Percentiles rank a stretch among this genome's conserved stretches.
Evolutionary conservation across 495 filamentous ascomycete genomes (phyloP).

Genomic region (Tuber magnatum): DNA sequence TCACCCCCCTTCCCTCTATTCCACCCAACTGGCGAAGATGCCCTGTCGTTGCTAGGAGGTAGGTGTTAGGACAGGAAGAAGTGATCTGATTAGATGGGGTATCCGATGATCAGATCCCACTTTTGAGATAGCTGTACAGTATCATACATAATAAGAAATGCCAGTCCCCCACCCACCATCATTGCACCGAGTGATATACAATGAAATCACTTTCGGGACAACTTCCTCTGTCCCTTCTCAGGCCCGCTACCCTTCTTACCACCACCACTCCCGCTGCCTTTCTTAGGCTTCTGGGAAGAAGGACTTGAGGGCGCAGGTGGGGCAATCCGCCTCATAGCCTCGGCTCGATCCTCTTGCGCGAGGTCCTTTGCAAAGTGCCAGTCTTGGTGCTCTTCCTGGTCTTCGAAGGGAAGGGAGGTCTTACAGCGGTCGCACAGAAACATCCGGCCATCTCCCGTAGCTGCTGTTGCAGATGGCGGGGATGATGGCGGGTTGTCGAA

Average conservation of each 20-base stretch:
- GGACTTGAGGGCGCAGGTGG: slow-evolving; percentile 26
- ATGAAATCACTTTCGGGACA: slow-evolving; percentile 56
- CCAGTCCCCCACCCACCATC: not conserved
- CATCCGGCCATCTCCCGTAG: not conserved
- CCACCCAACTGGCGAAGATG: no score
- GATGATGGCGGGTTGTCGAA: slow-evolving; percentile 34
- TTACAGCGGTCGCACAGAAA: slow-evolving; percentile 51
- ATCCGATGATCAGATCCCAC: no score
- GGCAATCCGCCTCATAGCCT: slow-evolving; percentile 15
- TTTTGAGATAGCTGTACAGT: no score
- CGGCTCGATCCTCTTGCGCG: slow-evolving; percentile 43
- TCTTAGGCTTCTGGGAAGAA: slow-evolving; percentile 40
- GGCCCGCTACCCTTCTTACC: slow-evolving; percentile 40
- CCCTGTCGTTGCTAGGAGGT: no score
- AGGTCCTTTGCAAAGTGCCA: slow-evolving; percentile 94
- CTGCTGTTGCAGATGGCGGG: slow-evolving; percentile 1
- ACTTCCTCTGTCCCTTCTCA: slow-evolving; percentile 69
- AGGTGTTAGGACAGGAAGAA: no score
- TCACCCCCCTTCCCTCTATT: no score
- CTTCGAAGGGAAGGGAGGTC: slow-evolving; percentile 49
- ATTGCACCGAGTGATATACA: slow-evolving; percentile 1
- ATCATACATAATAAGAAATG: no score
- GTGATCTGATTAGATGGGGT: no score
- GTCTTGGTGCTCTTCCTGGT: slow-evolving; percentile 73
- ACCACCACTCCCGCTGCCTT: slow-evolving; percentile 41